These are phyloP conservation scores for Solanum clarkiae DNA, from an alignment of 257 asterid species.

Conservation along the genomic window DNA sequence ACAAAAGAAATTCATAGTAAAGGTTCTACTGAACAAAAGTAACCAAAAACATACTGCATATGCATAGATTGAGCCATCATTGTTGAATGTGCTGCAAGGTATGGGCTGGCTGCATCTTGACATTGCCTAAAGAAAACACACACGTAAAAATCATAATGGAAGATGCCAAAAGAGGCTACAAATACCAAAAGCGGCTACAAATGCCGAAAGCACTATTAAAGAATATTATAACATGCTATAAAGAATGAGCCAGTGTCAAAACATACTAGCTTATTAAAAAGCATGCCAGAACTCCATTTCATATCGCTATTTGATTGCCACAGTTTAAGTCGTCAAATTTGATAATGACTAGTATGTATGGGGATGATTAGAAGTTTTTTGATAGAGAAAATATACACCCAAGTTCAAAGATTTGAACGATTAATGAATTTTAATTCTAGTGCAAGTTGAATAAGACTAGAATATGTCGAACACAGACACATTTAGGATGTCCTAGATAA, in stretches of 20 bases:
- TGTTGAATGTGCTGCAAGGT: constrained; percentile 73
- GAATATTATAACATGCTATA: background rate
- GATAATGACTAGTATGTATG: background rate
- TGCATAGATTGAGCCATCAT: constrained; percentile 82
- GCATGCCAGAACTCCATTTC: background rate
- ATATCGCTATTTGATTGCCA: background rate
- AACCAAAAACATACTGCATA: constrained; percentile 46
- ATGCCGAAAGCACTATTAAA: background rate
- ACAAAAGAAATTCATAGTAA: background rate
- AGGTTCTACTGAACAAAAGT: background rate
- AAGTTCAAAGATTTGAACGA: background rate
- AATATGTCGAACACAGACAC: background rate
- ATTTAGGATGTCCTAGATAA: background rate
- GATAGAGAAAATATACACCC: background rate
- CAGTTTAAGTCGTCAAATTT: background rate
- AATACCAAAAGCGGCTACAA: background rate
- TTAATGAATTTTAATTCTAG: background rate
- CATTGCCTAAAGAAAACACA: constrained; percentile 54
- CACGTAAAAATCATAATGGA: background rate
- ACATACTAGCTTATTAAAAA: background rate
- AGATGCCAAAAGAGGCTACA: background rate
- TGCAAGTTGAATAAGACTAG: background rate
- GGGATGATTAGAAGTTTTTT: background rate
- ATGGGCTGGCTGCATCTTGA: constrained; percentile 75
- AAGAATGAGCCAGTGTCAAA: background rate